Conservation (phyloP, 2,329 filamentous ascomycete genomes). For the Gaeumannomyces tritici region DNA sequence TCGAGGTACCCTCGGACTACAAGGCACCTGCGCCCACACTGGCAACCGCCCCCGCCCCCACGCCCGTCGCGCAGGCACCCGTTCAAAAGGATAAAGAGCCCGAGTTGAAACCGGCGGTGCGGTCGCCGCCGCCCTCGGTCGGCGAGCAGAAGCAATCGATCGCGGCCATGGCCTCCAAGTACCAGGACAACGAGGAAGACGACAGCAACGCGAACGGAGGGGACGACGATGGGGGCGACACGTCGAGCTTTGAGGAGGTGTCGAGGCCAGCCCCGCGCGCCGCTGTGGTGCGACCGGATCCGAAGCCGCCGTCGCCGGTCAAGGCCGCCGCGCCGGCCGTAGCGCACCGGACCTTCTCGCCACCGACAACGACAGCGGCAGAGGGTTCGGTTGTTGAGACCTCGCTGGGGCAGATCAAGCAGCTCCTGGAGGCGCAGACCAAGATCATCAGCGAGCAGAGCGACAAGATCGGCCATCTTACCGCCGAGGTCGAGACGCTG, state of each 20-base stretch:
- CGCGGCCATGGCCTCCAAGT: constrained; percentile 75
- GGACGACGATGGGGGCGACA: constrained; percentile 49
- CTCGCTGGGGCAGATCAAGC: constrained; percentile 67
- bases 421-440: constrained; percentile 66
- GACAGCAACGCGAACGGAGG: constrained; percentile 45
- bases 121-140: constrained; percentile 56
- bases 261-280: constrained; percentile 61
- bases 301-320: constrained; percentile 34
- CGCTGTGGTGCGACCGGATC: constrained; percentile 23
- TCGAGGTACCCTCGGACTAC: constrained; percentile 64
- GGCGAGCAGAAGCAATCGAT: constrained; percentile 84
- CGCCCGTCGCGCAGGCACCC: constrained; percentile 13
- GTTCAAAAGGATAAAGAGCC: constrained; percentile 37
- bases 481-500: constrained; percentile 66
- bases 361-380: constrained; percentile 18
- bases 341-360: constrained; percentile 17
- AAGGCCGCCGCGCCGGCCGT: constrained; percentile 26
- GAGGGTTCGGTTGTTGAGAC: constrained; percentile 47
- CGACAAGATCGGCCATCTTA: constrained; percentile 61
- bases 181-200: constrained; percentile 61
- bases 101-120: constrained; percentile 38
- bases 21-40: constrained; percentile 47
- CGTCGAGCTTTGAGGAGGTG: constrained; percentile 81
- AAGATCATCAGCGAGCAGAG: constrained; percentile 68
- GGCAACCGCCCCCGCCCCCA: constrained; percentile 35